Conservation (phyloP, 371 early-diverging fungal genomes). For the Dichotomocladium elegans region DNA sequence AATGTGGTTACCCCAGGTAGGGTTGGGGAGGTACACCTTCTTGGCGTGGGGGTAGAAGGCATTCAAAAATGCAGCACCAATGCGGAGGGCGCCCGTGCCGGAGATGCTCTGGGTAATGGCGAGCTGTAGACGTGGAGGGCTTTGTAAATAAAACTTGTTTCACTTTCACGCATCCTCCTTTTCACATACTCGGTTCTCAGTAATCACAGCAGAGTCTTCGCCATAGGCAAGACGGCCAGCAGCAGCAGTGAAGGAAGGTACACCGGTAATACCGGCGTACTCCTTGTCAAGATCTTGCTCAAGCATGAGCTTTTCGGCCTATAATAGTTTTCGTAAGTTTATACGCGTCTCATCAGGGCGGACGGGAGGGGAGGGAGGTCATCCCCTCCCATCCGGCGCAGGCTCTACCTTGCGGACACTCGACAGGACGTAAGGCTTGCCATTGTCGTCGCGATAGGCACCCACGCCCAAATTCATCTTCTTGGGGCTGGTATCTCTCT, state of each 20-base stretch:
- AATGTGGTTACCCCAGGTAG: constrained; percentile 98
- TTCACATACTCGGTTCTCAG: constrained; percentile 63
- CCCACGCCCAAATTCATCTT: constrained; percentile 99
- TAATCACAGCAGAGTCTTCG: constrained; percentile 65
- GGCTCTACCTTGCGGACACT: constrained; percentile 77
- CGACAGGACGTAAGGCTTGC: constrained; percentile 89
- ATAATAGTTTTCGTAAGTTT: constrained; percentile 1
- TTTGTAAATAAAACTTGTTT: not conserved
- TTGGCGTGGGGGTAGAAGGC: constrained; percentile 82
- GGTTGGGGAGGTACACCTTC: constrained; percentile 91
- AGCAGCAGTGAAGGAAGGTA: constrained; percentile 77
- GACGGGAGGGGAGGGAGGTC: too few relatives aligned
- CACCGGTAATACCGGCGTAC: constrained; percentile 94
- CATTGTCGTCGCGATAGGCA: constrained; percentile 94
- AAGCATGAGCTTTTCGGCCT: constrained; percentile 81
- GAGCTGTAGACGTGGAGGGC: constrained; percentile 50
- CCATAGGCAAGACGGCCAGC: constrained; percentile 91
- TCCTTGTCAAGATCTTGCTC: constrained; percentile 84
- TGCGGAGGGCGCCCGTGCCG: constrained; percentile 96
- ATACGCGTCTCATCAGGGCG: too few relatives aligned
- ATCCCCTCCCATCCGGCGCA: not conserved
- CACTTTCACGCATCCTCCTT: not conserved
- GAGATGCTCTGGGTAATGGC: constrained; percentile 93
- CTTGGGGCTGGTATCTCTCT: constrained; percentile 79
- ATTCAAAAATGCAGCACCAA: constrained; percentile 89